Conservation (phyloP, 306 rosid genomes). For the Cucumis sativus region DNA sequence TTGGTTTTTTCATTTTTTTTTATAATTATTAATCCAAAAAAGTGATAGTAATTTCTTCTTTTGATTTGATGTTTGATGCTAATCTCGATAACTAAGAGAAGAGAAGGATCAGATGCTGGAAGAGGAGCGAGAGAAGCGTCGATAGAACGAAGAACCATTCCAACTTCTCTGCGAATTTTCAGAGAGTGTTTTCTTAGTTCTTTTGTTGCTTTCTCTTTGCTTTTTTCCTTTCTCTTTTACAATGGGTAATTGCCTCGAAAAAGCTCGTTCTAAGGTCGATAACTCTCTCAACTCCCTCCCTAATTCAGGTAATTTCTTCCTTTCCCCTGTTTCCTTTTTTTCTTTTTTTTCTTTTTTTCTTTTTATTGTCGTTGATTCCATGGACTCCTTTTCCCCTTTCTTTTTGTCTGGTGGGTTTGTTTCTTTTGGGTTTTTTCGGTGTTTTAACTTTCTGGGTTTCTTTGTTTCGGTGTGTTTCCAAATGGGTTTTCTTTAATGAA, state of each 20-base stretch:
- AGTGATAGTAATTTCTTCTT: background rate
- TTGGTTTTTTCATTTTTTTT: no score
- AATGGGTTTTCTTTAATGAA: background rate
- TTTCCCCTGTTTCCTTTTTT: background rate
- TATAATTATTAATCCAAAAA: background rate
- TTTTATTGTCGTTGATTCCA: background rate
- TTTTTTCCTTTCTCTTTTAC: background rate
- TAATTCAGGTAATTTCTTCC: conserved; percentile 10
- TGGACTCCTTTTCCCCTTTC: background rate
- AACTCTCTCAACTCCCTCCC: conserved; percentile 10
- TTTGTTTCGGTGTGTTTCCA: background rate
- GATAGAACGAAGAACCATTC: background rate
- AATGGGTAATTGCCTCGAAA: conserved; percentile 15
- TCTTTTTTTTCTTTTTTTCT: no score
- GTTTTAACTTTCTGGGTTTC: background rate
- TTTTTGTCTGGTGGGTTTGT: background rate
- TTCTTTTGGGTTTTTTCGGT: background rate
- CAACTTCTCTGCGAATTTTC: background rate
- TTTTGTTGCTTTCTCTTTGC: background rate
- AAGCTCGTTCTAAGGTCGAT: conserved; percentile 3
- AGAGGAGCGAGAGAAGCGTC: background rate
- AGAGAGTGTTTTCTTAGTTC: background rate
- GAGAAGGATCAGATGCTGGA: background rate
- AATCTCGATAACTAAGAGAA: background rate
- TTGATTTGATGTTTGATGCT: background rate